Percentiles rank a stretch among this genome's conserved stretches.
These are phyloP conservation scores for Penicillium griseofulvum DNA, from an alignment of 2,329 filamentous ascomycete genomes.

Conservation along the genomic window DNA sequence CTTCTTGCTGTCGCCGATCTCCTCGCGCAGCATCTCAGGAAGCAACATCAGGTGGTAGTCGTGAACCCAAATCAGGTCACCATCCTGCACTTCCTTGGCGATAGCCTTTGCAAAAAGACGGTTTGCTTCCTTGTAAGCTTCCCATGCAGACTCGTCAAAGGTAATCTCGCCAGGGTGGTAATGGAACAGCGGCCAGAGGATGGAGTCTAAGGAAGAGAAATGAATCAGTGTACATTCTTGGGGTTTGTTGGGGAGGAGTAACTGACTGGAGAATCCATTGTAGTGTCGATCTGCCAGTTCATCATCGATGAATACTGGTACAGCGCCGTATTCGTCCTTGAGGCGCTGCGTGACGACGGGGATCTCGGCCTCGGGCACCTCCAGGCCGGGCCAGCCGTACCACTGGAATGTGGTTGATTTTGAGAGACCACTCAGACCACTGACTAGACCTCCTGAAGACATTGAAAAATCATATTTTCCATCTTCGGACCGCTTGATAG, in stretches of 20 bases:
- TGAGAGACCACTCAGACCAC: conserved; percentile 83
- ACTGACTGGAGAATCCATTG: conserved; percentile 93
- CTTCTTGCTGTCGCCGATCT: conserved; percentile 75
- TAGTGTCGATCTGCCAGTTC: conserved; percentile 94
- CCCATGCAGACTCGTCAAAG: conserved; percentile 93
- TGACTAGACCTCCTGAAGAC: conserved; percentile 95
- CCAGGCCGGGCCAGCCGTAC: conserved; percentile 96
- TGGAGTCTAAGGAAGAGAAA: conserved; percentile 64
- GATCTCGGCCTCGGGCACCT: conserved; percentile 82
- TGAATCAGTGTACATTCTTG: conserved; percentile 11
- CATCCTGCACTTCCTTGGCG: conserved; percentile 82
- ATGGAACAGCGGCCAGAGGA: conserved; percentile 97
- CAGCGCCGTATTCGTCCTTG: conserved; percentile 81
- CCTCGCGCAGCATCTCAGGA: conserved; percentile 89
- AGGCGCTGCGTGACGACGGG: conserved; percentile 71
- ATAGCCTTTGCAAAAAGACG: conserved; percentile 86
- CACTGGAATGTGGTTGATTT: conserved; percentile 95
- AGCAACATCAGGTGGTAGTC: conserved; percentile 98
- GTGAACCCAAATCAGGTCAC: conserved; percentile 95
- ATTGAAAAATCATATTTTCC: conserved; percentile 91
- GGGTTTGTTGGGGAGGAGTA: neutral
- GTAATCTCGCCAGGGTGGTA: conserved; percentile 98
- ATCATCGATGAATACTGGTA: conserved; percentile 90
- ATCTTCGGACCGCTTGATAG: conserved; percentile 89
- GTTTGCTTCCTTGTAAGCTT: conserved; percentile 90